Evolutionary conservation across 345 rosid species (phyloP).

Genomic region (Leavenworthia alabamica): DNA sequence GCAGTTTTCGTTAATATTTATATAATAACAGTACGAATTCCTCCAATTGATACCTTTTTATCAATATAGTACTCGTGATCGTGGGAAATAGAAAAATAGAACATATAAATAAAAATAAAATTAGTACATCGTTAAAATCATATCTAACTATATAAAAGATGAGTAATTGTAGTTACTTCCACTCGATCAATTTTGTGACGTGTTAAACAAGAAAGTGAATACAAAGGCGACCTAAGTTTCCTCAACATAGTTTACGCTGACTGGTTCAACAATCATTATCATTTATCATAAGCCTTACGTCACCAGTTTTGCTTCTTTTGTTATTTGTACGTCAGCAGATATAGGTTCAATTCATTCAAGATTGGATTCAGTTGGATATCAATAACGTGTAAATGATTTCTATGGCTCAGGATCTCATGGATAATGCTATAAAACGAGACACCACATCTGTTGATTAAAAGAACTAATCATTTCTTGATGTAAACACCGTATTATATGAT

Average conservation of each 20-base stretch:
- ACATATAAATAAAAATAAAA: too few relatives aligned
- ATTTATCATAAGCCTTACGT: not conserved
- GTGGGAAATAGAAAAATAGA: not conserved
- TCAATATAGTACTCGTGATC: not conserved
- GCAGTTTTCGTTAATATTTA: not conserved
- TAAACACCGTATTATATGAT: too few relatives aligned
- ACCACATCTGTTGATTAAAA: too few relatives aligned
- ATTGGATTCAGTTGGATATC: not conserved
- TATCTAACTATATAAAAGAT: not conserved
- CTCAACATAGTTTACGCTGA: not conserved
- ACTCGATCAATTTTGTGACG: constrained; percentile 9
- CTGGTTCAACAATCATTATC: not conserved
- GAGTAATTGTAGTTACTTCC: not conserved
- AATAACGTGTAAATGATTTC: too few relatives aligned
- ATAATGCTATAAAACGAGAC: too few relatives aligned
- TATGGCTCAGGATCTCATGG: too few relatives aligned
- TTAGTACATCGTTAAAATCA: not conserved
- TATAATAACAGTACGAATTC: not conserved
- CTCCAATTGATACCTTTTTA: not conserved
- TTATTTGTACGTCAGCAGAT: not conserved
- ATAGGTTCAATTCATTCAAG: not conserved
- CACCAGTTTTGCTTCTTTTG: not conserved
- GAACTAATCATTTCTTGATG: too few relatives aligned
- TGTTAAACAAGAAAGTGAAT: constrained; percentile 1
- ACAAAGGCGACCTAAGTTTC: not conserved